A percentile compares a stretch with the other conserved stretches of the same genome.
Conservation (phyloP, 352 stramenopile species). For the Blastocystis sp. region DNA sequence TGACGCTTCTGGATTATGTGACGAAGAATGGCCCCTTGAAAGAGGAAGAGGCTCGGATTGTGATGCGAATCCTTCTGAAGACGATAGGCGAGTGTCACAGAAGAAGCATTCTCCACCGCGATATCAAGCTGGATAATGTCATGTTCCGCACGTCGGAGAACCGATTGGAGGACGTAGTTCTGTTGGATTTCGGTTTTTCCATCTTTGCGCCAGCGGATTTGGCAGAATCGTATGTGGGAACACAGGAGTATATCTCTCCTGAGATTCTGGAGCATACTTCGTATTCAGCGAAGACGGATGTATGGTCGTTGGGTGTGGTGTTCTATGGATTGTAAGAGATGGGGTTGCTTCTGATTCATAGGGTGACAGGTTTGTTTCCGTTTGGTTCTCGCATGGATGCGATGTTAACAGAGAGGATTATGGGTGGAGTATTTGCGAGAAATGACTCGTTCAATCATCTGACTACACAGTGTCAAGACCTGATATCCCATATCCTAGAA, state of each 20-base stretch:
- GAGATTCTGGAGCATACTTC: neutral
- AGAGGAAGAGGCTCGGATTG: neutral
- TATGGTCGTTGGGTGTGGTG: conserved; percentile 1
- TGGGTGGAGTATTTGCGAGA: too few species aligned
- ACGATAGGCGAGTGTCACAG: neutral
- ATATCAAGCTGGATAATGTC: neutral
- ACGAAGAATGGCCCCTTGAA: neutral
- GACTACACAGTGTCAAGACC: neutral
- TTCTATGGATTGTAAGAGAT: neutral
- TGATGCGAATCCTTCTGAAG: neutral
- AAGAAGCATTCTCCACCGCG: neutral
- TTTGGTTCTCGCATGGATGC: neutral
- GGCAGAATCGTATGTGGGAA: neutral
- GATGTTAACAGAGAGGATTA: too few species aligned
- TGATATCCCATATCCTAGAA: neutral
- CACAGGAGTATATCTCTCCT: neutral
- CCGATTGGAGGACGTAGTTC: neutral
- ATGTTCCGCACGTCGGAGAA: neutral
- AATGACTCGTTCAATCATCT: too few species aligned
- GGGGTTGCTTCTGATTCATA: neutral
- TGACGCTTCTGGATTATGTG: neutral
- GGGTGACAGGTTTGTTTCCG: conserved; percentile 1
- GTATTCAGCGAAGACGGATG: neutral
- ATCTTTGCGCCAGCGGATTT: neutral
- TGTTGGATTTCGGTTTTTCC: neutral